Conservation (phyloP, 208 protist genomes). For the Crithidia thermophila region DNA sequence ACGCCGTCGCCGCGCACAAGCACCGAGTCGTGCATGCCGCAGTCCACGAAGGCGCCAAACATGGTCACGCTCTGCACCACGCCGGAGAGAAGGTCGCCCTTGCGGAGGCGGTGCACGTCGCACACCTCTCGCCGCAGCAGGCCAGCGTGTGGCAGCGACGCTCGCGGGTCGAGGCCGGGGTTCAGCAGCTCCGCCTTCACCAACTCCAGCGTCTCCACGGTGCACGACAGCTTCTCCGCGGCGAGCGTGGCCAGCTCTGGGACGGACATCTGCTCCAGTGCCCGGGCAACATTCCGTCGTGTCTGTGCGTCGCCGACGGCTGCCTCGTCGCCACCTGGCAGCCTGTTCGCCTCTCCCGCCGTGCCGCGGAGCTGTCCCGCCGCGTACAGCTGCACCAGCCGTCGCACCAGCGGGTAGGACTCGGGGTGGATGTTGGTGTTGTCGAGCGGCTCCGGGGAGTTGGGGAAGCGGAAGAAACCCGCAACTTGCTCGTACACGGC, state of each 20-base stretch:
- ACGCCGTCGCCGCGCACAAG: slow-evolving; percentile 59
- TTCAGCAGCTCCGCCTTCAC: slow-evolving; percentile 57
- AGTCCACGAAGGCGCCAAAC: slow-evolving; percentile 89
- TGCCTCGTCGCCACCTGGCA: neutral
- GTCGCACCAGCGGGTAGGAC: slow-evolving; percentile 64
- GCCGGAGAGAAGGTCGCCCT: slow-evolving; percentile 58
- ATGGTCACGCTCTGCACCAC: slow-evolving; percentile 77
- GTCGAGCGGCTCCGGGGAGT: slow-evolving; percentile 82
- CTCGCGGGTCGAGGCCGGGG: slow-evolving; percentile 75
- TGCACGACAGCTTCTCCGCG: slow-evolving; percentile 45
- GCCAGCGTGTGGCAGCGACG: slow-evolving; percentile 68
- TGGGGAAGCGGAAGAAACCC: slow-evolving; percentile 90
- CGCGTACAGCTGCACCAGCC: slow-evolving; percentile 42
- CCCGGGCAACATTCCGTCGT: slow-evolving; percentile 25
- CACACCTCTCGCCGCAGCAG: slow-evolving; percentile 60
- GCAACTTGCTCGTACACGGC: slow-evolving; percentile 73
- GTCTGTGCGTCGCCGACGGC: neutral
- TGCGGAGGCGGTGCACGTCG: slow-evolving; percentile 41
- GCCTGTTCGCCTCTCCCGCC: neutral
- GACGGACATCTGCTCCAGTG: slow-evolving; percentile 12
- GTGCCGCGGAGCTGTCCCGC: slow-evolving; percentile 13
- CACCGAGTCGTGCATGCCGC: slow-evolving; percentile 74
- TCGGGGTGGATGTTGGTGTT: slow-evolving; percentile 87
- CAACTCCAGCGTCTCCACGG: slow-evolving; percentile 64
- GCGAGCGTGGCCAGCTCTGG: slow-evolving; percentile 24